Evolutionary conservation across 2,329 filamentous ascomycete genomes (phyloP).

Genomic region (Monilinia fructicola): DNA sequence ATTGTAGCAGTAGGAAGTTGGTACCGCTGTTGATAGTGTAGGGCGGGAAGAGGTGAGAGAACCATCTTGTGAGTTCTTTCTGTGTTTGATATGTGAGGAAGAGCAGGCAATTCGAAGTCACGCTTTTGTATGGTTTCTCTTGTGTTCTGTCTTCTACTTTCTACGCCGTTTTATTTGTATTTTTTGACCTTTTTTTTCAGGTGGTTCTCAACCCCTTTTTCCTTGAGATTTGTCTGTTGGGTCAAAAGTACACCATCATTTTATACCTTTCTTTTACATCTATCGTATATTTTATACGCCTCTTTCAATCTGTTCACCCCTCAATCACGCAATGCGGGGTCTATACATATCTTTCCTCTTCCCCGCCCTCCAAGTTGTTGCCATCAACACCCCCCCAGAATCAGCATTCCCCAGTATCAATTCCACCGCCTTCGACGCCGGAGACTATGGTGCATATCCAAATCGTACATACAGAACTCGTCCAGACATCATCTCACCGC

Average conservation of each 20-base stretch:
- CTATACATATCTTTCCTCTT: neutral
- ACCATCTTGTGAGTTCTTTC: neutral
- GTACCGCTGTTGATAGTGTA: neutral
- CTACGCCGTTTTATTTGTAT: neutral
- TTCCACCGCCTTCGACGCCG: constrained; percentile 39
- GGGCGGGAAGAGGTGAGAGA: neutral
- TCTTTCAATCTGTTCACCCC: neutral
- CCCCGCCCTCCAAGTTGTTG: neutral
- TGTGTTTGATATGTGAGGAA: neutral
- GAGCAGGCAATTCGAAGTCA: neutral
- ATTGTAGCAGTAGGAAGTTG: neutral
- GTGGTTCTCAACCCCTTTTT: neutral
- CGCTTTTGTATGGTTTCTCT: neutral
- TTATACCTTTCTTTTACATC: neutral
- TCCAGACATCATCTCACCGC: constrained; percentile 32
- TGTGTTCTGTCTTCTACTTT: neutral
- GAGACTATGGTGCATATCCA: constrained; percentile 42
- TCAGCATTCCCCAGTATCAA: constrained; percentile 4
- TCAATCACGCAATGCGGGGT: neutral
- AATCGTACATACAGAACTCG: constrained; percentile 40
- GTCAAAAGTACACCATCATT: neutral
- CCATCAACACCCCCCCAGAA: neutral
- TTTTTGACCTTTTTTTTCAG: too few species aligned
- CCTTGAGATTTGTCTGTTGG: neutral
- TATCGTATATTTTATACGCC: neutral